Evolutionary conservation across 2,329 filamentous ascomycete species (phyloP).

Genomic region (Cytospora piceicola): DNA sequence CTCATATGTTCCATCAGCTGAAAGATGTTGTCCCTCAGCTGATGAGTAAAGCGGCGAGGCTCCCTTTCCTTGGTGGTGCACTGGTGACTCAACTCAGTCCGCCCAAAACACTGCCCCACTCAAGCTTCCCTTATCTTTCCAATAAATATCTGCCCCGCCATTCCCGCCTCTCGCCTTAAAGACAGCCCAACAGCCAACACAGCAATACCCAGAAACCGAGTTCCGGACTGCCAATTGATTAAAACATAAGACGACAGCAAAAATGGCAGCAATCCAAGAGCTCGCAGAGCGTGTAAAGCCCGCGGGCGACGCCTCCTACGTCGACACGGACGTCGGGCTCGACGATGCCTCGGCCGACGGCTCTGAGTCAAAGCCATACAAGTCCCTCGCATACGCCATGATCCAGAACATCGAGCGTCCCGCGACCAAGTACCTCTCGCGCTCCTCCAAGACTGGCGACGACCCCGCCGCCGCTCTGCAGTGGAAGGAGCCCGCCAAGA

Average conservation of each 20-base stretch:
- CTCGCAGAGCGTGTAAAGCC: slow-evolving; percentile 55
- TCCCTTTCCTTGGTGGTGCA: slow-evolving; percentile 8
- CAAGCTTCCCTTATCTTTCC: slow-evolving; percentile 28
- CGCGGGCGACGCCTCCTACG: slow-evolving; percentile 59
- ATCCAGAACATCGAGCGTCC: slow-evolving; percentile 66
- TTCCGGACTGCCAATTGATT: slow-evolving; percentile 33
- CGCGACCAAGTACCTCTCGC: slow-evolving; percentile 67
- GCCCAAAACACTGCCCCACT: slow-evolving; percentile 3
- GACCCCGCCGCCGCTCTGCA: slow-evolving; percentile 66
- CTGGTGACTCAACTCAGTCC: slow-evolving; percentile 27
- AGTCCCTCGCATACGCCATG: slow-evolving; percentile 78
- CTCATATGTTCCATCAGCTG: slow-evolving; percentile 9
- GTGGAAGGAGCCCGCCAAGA: slow-evolving; percentile 84
- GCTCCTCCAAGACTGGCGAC: slow-evolving; percentile 69
- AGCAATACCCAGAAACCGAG: not conserved
- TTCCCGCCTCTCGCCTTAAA: slow-evolving; percentile 15
- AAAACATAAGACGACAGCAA: slow-evolving; percentile 29
- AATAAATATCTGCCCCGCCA: slow-evolving; percentile 30
- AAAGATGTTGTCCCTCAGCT: slow-evolving; percentile 6
- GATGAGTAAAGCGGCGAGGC: slow-evolving; percentile 19
- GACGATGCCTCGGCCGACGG: slow-evolving; percentile 72
- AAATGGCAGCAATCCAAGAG: slow-evolving; percentile 52
- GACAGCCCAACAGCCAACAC: slow-evolving; percentile 6
- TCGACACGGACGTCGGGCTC: slow-evolving; percentile 78
- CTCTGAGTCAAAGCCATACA: slow-evolving; percentile 75